phyloP scores from a whole-genome alignment of 306 rosid genomes.

The Senna tora region DNA sequence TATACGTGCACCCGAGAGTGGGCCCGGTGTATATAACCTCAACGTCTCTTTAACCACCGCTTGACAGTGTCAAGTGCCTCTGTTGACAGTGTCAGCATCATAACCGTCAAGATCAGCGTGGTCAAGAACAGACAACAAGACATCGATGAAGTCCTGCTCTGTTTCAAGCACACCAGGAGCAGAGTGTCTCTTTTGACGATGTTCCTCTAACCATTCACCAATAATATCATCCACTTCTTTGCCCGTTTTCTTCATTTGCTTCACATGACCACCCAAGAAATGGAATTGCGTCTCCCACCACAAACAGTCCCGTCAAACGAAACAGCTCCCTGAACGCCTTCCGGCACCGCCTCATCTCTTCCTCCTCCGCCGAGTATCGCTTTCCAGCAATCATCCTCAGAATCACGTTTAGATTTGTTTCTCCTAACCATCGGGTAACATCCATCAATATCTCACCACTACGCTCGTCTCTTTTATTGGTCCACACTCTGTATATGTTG shows the following conservation, averaged over 20 bases:
- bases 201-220: constrained; percentile 55
- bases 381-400: constrained; percentile 51
- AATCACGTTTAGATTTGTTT: constrained; percentile 49
- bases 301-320: constrained; percentile 29
- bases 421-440: constrained; percentile 51
- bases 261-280: constrained; percentile 51
- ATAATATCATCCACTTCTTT: constrained; percentile 42
- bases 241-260: constrained; percentile 39
- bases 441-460: constrained; percentile 29
- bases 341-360: constrained; percentile 6
- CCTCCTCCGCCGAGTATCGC: constrained; percentile 23
- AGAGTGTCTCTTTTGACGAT: constrained; percentile 29
- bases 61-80: constrained; percentile 58
- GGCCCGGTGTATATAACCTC: constrained; percentile 56
- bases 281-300: constrained; percentile 52
- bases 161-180: background rate
- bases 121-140: constrained; percentile 28
- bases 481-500: constrained; percentile 33
- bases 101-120: constrained; percentile 33
- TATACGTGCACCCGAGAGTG: constrained; percentile 46
- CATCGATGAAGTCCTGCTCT: constrained; percentile 52
- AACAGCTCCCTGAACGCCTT: constrained; percentile 40
- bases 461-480: background rate
- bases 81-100: constrained; percentile 48
- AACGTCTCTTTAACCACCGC: constrained; percentile 57